Conservation (phyloP, 2,329 filamentous ascomycete species). For the Aureobasidium sp. region DNA sequence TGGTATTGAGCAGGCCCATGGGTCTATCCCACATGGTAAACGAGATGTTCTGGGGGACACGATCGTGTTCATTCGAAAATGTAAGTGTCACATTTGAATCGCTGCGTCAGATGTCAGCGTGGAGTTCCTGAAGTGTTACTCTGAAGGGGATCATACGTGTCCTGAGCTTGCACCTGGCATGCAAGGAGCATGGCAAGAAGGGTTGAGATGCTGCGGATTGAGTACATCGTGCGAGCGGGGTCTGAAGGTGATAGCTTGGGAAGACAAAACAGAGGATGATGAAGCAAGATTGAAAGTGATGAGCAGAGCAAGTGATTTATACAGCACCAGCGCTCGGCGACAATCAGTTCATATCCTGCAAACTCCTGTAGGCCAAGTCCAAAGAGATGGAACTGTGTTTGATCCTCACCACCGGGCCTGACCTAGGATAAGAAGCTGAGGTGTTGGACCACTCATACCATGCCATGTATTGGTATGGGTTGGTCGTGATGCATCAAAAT, state of each 20-base stretch:
- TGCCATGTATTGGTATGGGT: neutral
- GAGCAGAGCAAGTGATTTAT: neutral
- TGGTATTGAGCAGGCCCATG: no score
- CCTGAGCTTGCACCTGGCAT: neutral
- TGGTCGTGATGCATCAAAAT: neutral
- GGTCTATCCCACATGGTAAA: neutral
- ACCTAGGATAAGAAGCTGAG: neutral
- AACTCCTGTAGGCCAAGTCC: neutral
- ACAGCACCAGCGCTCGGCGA: neutral
- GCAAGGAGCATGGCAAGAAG: neutral
- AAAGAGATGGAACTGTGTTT: neutral
- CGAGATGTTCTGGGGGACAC: neutral
- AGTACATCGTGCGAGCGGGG: neutral
- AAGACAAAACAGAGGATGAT: neutral
- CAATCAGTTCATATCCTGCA: neutral
- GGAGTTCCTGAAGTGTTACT: neutral
- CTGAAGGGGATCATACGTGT: neutral
- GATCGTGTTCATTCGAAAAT: neutral
- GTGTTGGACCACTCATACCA: neutral
- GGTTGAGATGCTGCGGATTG: neutral
- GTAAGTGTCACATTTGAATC: neutral
- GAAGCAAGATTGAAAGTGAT: neutral
- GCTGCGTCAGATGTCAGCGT: neutral
- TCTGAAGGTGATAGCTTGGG: neutral
- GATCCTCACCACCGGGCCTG: neutral